phyloP scores from a whole-genome alignment of 805 yeast species.

The Sugiyamaella floridensis region DNA sequence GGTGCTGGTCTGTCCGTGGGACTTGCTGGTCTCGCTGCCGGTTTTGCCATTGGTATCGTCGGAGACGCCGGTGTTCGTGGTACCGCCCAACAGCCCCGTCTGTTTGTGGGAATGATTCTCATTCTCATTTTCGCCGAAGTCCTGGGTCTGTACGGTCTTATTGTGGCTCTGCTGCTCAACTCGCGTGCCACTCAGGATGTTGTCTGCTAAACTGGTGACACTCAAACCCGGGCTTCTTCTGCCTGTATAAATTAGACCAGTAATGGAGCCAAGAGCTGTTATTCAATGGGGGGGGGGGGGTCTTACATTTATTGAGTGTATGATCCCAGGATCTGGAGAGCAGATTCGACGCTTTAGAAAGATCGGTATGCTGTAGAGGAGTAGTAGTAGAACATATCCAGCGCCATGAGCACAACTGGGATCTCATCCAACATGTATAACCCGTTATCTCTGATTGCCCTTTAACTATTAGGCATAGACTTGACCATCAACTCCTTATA shows the following conservation, averaged over 20 bases:
- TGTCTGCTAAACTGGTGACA: conserved; percentile 46
- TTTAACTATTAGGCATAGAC: too few relatives aligned
- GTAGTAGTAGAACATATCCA: too few relatives aligned
- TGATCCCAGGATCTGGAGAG: too few relatives aligned
- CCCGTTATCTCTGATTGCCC: too few relatives aligned
- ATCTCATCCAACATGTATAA: too few relatives aligned
- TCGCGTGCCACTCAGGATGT: conserved; percentile 96
- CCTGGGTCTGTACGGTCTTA: conserved; percentile 95
- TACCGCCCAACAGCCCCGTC: conserved; percentile 95
- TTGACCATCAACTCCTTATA: too few relatives aligned
- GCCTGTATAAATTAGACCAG: not conserved
- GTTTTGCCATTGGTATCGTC: conserved; percentile 98
- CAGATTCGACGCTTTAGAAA: too few relatives aligned
- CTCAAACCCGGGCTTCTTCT: not conserved
- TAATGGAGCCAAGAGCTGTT: not conserved
- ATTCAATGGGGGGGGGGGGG: too few relatives aligned
- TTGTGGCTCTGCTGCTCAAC: conserved; percentile 95
- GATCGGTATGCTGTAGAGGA: too few relatives aligned
- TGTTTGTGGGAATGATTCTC: conserved; percentile 97
- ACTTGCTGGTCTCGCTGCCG: conserved; percentile 94
- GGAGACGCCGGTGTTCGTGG: conserved; percentile 99
- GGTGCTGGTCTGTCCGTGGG: conserved; percentile 99
- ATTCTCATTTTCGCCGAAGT: conserved; percentile 98
- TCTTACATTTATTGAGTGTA: too few relatives aligned
- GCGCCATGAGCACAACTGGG: too few relatives aligned